Evolutionary conservation across 2,329 filamentous ascomycete species (phyloP).

Genomic region (Verticillium alfalfae): DNA sequence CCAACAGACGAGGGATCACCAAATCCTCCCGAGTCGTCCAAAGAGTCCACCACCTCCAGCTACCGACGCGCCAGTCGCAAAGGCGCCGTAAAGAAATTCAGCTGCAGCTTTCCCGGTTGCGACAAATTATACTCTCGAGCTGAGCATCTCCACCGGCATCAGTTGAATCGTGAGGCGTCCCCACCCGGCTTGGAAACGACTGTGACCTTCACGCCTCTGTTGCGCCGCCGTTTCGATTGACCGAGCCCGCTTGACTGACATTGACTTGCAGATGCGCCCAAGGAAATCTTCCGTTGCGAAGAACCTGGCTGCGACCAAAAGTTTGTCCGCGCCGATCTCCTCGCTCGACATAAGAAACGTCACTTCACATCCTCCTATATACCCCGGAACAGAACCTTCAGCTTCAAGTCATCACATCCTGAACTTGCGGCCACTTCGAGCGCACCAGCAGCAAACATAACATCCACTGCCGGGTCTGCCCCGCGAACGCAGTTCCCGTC

Average conservation of each 20-base stretch:
- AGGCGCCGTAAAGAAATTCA: constrained; percentile 45
- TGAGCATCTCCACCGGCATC: constrained; percentile 76
- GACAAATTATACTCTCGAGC: constrained; percentile 76
- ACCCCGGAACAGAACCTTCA: constrained; percentile 43
- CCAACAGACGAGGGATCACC: background rate
- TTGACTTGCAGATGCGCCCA: constrained; percentile 59
- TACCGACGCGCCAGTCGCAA: constrained; percentile 49
- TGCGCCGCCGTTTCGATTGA: background rate
- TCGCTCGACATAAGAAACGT: constrained; percentile 62
- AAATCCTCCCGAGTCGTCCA: background rate
- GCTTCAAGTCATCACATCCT: constrained; percentile 27
- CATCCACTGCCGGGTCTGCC: background rate
- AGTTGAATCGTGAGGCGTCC: constrained; percentile 58
- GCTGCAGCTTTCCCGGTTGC: constrained; percentile 65
- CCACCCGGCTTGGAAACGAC: too few relatives aligned
- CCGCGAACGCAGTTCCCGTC: background rate
- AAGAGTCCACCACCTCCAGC: constrained; percentile 6
- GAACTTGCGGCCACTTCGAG: background rate
- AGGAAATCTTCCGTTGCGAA: constrained; percentile 74
- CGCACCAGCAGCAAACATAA: background rate
- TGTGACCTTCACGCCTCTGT: too few relatives aligned
- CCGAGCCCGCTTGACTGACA: background rate
- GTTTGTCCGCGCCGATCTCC: constrained; percentile 74
- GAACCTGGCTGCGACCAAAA: constrained; percentile 67
- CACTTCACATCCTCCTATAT: constrained; percentile 49